Evolutionary conservation across 345 rosid genomes (phyloP).

Genomic region (Syzygium jambos): DNA sequence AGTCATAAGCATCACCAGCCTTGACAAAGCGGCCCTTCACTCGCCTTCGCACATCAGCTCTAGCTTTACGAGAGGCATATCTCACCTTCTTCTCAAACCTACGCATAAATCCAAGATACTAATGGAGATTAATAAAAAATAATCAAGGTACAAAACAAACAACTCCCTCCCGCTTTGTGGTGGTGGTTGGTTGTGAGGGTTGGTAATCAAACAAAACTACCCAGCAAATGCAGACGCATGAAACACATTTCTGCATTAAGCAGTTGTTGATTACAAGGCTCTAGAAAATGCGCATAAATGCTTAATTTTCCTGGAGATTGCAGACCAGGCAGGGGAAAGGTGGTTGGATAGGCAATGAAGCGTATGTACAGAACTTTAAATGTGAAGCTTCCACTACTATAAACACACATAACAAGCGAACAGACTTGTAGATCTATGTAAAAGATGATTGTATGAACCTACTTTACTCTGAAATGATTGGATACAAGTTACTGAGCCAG

Average conservation of each 20-base stretch:
- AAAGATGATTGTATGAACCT: neutral
- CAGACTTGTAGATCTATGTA: neutral
- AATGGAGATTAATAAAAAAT: neutral
- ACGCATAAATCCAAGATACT: neutral
- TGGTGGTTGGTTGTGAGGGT: neutral
- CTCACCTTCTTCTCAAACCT: conserved; percentile 96
- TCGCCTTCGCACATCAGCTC: conserved; percentile 95
- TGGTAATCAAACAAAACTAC: neutral
- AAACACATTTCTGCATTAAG: neutral
- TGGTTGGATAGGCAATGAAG: neutral
- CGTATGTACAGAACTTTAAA: neutral
- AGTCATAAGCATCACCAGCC: conserved; percentile 95
- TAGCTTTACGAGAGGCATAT: conserved; percentile 95
- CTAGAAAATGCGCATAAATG: neutral
- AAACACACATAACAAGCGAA: neutral
- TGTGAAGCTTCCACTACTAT: neutral
- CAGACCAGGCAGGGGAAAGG: neutral
- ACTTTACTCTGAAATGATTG: neutral
- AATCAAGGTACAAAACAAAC: neutral
- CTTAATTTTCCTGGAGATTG: neutral
- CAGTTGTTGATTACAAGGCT: neutral
- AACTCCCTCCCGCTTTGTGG: neutral
- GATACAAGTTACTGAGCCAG: neutral
- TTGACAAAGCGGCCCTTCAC: conserved; percentile 95
- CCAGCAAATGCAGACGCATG: neutral